These are phyloP conservation scores for Arctium lappa DNA, from an alignment of 129 eudicot species.

Conservation along the genomic window DNA sequence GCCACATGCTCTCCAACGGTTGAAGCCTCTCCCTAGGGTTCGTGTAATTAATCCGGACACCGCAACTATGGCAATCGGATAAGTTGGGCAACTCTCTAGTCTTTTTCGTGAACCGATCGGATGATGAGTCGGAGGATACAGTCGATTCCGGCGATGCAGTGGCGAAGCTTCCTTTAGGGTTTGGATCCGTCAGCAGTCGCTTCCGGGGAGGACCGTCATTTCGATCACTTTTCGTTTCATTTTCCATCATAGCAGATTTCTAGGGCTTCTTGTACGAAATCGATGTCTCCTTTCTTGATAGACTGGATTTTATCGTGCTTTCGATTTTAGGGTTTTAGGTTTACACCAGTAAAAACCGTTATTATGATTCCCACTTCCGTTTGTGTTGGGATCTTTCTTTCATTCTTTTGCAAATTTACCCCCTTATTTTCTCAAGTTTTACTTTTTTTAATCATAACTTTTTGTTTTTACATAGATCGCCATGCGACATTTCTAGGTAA, in stretches of 20 bases:
- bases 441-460: background rate
- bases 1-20: conserved; percentile 71
- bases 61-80: conserved; percentile 74
- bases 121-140: conserved; percentile 39
- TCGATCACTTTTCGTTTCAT: background rate
- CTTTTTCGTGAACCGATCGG: conserved; percentile 34
- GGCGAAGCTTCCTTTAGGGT: conserved; percentile 26
- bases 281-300: background rate
- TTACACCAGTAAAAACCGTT: conserved; percentile 10
- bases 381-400: conserved; percentile 10
- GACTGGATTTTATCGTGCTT: background rate
- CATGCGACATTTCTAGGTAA: background rate
- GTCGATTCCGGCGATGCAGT: conserved; percentile 37
- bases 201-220: conserved; percentile 29
- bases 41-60: conserved; percentile 40
- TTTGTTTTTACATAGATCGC: background rate
- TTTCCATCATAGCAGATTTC: conserved; percentile 11
- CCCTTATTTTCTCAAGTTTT: background rate
- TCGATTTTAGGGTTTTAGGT: conserved; percentile 12
- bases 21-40: conserved; percentile 68
- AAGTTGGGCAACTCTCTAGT: conserved; percentile 76
- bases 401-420: conserved; percentile 8
- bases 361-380: background rate
- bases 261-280: background rate
- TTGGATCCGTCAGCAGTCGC: conserved; percentile 40